phyloP scores from a whole-genome alignment of 371 early-diverging fungal species.

The Mortierella sp. region DNA sequence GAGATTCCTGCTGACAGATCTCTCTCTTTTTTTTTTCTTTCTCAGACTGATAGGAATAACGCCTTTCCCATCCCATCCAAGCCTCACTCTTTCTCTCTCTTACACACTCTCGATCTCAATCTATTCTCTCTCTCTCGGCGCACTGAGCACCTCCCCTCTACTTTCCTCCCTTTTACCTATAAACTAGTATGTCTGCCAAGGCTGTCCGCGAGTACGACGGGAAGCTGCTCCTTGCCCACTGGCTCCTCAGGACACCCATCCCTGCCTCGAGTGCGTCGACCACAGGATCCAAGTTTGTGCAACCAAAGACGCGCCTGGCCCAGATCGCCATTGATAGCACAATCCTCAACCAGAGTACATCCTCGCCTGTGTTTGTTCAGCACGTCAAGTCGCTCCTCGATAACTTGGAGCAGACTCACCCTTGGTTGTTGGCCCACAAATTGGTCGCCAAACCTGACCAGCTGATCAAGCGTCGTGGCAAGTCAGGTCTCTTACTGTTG shows the following conservation, averaged over 20 bases:
- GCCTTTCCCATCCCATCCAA: too few species aligned
- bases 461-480: slow-evolving; percentile 97
- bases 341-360: slow-evolving; percentile 57
- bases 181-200: slow-evolving; percentile 89
- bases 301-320: slow-evolving; percentile 82
- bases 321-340: slow-evolving; percentile 80
- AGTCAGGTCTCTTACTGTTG: slow-evolving; percentile 91
- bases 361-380: slow-evolving; percentile 57
- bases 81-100: too few species aligned
- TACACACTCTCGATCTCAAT: too few species aligned
- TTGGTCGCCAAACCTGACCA: slow-evolving; percentile 98
- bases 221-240: slow-evolving; percentile 92
- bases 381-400: slow-evolving; percentile 75
- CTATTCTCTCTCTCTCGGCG: too few species aligned
- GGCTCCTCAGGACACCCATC: slow-evolving; percentile 80
- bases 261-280: slow-evolving; percentile 55
- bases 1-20: too few species aligned
- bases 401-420: slow-evolving; percentile 78
- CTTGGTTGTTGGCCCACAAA: slow-evolving; percentile 86
- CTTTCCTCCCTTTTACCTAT: background rate
- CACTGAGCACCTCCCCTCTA: background rate
- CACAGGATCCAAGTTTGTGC: slow-evolving; percentile 66
- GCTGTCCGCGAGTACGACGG: slow-evolving; percentile 98
- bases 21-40: too few species aligned
- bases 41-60: too few species aligned